Evolutionary conservation across 768 basidiomycete species (phyloP).

Genomic region (Serendipita sp.): DNA sequence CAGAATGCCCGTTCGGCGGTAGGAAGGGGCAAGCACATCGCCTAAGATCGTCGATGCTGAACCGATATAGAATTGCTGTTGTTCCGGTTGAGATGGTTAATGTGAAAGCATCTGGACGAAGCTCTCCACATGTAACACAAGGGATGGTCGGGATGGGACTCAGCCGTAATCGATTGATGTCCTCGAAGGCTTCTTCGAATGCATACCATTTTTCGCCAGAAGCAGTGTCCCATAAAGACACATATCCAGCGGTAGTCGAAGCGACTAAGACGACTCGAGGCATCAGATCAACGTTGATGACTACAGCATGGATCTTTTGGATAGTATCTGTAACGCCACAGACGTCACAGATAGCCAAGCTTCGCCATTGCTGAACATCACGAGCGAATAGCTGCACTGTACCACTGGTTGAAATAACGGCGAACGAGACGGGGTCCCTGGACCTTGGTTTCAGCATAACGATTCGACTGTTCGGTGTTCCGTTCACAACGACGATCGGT

Average conservation of each 20-base stretch:
- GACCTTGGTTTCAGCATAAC: constrained; percentile 13
- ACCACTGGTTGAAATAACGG: constrained; percentile 51
- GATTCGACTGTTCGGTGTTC: background rate
- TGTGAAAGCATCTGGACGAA: constrained; percentile 46
- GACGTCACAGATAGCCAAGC: constrained; percentile 32
- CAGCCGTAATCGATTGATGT: constrained; percentile 44
- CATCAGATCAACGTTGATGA: constrained; percentile 33
- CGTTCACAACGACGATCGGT: constrained; percentile 6
- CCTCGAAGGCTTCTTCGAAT: constrained; percentile 42
- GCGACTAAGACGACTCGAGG: constrained; percentile 40
- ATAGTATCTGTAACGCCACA: constrained; percentile 44
- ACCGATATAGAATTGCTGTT: constrained; percentile 48
- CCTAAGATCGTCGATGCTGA: constrained; percentile 37
- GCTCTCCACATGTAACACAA: constrained; percentile 59
- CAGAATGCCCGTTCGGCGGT: constrained; percentile 22
- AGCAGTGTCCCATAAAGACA: constrained; percentile 63
- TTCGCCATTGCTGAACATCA: constrained; percentile 25
- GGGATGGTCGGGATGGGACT: constrained; percentile 34
- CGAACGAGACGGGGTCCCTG: constrained; percentile 33
- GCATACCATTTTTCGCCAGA: constrained; percentile 46
- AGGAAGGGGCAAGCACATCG: constrained; percentile 50
- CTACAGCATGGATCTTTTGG: constrained; percentile 36
- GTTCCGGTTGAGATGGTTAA: constrained; percentile 51
- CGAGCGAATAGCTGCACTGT: constrained; percentile 45
- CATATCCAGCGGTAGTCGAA: constrained; percentile 45